phyloP scores from a whole-genome alignment of 352 stramenopile genomes.

The Blastocystis sp. region DNA sequence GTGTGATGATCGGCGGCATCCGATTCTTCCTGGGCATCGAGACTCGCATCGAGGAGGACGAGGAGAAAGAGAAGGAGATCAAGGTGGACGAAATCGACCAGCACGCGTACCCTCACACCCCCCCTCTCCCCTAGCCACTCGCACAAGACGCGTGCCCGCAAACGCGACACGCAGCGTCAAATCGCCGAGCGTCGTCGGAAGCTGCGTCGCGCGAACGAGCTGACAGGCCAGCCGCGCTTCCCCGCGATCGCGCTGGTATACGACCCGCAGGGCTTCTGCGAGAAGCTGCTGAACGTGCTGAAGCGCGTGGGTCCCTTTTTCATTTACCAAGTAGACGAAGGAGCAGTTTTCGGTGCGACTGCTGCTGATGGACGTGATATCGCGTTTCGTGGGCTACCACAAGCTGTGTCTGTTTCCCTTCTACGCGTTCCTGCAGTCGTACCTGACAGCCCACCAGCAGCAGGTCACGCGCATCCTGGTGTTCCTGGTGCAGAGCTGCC shows the following conservation, averaged over 20 bases:
- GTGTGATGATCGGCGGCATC: slow-evolving; percentile 77
- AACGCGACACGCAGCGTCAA: slow-evolving; percentile 69
- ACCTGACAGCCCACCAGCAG: slow-evolving; percentile 70
- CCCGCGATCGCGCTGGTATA: slow-evolving; percentile 91
- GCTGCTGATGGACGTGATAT: slow-evolving; percentile 96
- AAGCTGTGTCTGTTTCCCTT: slow-evolving; percentile 86
- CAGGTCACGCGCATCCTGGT: slow-evolving; percentile 83
- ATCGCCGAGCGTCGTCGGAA: slow-evolving; percentile 61
- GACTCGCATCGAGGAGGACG: slow-evolving; percentile 85
- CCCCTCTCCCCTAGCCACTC: slow-evolving; percentile 10
- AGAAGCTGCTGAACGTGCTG: slow-evolving; percentile 31
- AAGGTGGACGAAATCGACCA: slow-evolving; percentile 74
- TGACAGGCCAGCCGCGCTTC: slow-evolving; percentile 69
- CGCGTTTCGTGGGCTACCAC: slow-evolving; percentile 86
- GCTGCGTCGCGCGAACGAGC: slow-evolving; percentile 35
- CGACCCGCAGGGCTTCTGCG: slow-evolving; percentile 78
- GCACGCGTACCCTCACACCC: slow-evolving; percentile 58
- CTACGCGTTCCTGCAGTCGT: slow-evolving; percentile 87
- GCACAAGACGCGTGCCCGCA: slow-evolving; percentile 62
- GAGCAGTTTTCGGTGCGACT: slow-evolving; percentile 83
- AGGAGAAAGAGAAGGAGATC: slow-evolving; percentile 71
- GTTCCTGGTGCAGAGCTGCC: slow-evolving; percentile 89
- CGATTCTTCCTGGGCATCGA: slow-evolving; percentile 97
- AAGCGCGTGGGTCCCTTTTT: neutral
- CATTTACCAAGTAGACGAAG: slow-evolving; percentile 59